Evolutionary conservation across 2,329 filamentous ascomycete species (phyloP).

Genomic region (Microascus cirrosus): DNA sequence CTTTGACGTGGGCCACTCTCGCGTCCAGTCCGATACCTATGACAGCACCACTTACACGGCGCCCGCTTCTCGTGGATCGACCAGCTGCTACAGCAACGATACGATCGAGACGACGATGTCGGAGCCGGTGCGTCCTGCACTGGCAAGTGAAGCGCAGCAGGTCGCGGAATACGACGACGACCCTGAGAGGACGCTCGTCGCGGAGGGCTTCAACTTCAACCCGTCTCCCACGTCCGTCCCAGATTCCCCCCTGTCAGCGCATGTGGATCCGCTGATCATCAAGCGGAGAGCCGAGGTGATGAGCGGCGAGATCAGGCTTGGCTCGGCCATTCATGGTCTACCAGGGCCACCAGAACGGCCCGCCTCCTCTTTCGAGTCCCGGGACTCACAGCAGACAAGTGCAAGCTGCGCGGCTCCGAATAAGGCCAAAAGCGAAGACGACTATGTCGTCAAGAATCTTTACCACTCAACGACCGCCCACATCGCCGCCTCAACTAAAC

Average conservation of each 20-base stretch:
- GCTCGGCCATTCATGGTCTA: neutral
- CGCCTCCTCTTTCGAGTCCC: neutral
- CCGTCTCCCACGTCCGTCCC: neutral
- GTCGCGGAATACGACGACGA: neutral
- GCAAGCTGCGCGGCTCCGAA: neutral
- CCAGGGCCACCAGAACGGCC: neutral
- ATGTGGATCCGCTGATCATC: neutral
- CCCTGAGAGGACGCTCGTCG: neutral
- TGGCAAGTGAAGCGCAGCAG: neutral
- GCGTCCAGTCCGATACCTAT: neutral
- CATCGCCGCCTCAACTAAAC: slow-evolving; percentile 9
- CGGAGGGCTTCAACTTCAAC: neutral
- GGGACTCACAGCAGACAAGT: neutral
- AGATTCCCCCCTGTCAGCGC: neutral
- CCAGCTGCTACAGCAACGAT: neutral
- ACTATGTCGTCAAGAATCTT: slow-evolving; percentile 10
- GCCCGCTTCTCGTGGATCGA: neutral
- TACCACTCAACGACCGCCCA: slow-evolving; percentile 14
- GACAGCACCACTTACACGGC: neutral
- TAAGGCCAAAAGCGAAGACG: neutral
- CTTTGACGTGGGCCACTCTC: neutral
- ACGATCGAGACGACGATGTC: neutral
- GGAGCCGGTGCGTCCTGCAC: neutral
- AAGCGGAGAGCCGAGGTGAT: neutral
- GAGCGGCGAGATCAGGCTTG: neutral